These are phyloP conservation scores for Paratinospora sagittata DNA, from an alignment of 164 flowering plant genomes.

Conservation along the genomic window DNA sequence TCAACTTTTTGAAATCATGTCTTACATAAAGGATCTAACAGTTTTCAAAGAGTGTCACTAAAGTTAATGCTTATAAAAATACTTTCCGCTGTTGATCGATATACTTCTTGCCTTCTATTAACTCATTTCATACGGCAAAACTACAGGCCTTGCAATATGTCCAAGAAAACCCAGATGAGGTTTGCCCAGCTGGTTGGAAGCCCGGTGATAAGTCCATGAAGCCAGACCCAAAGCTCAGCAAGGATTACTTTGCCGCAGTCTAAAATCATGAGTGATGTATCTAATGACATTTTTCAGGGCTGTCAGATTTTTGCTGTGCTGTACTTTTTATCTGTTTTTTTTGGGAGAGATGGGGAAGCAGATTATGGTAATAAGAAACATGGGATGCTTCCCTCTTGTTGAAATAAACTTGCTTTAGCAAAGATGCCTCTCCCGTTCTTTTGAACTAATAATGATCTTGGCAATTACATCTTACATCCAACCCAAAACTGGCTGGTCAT, in stretches of 20 bases:
- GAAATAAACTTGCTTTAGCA: neutral
- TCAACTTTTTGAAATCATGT: no score
- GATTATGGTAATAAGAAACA: constrained; percentile 13
- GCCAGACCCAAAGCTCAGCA: constrained; percentile 93
- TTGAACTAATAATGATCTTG: neutral
- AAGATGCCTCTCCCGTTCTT: neutral
- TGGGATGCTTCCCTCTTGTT: constrained; percentile 3
- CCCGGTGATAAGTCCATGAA: constrained; percentile 98
- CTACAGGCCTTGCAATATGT: constrained; percentile 94
- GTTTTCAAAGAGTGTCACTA: no score
- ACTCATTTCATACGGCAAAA: neutral
- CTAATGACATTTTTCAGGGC: neutral
- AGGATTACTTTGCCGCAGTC: constrained; percentile 85
- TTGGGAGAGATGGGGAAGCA: constrained; percentile 12
- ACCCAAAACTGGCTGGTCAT: neutral
- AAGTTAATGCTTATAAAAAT: no score
- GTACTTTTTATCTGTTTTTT: neutral
- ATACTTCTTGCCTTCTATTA: neutral
- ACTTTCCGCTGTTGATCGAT: neutral
- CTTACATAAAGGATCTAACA: no score
- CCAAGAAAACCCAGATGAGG: constrained; percentile 97
- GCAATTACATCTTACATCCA: neutral
- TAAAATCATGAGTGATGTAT: constrained; percentile 11
- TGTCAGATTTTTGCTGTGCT: neutral
- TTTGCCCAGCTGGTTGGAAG: constrained; percentile 99